Percentiles rank a stretch among this genome's conserved stretches.
Conservation (phyloP, 345 rosid species). For the Eucalyptus curtisii region DNA sequence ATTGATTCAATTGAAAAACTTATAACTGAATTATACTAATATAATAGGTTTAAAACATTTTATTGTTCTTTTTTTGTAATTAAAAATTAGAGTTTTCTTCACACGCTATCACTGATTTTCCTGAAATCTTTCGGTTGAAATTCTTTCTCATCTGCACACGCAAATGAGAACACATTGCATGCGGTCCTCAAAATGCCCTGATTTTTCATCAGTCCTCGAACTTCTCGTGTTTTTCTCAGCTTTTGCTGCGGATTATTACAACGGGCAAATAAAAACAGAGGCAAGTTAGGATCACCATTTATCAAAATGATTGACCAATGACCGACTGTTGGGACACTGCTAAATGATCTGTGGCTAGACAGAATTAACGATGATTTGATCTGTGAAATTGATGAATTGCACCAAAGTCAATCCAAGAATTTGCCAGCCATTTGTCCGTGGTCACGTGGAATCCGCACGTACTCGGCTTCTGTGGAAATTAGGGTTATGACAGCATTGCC, state of each 20-base stretch:
- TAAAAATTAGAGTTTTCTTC: no score
- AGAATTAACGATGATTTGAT: background rate
- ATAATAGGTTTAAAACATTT: no score
- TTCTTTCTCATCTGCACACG: background rate
- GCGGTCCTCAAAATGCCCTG: background rate
- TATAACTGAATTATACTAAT: no score
- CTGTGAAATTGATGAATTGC: background rate
- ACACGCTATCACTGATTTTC: no score
- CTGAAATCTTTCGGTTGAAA: background rate
- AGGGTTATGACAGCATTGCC: background rate
- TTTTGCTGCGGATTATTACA: background rate
- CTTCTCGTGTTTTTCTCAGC: background rate
- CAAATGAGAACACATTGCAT: background rate
- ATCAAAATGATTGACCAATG: background rate
- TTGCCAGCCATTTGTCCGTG: background rate
- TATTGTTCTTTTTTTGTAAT: no score
- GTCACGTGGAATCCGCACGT: background rate
- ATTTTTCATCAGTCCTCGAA: background rate
- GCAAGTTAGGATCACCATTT: background rate
- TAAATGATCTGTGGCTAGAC: background rate
- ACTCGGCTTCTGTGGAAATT: background rate
- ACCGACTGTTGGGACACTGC: background rate
- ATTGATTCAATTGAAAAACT: no score
- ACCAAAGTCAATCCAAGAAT: background rate
- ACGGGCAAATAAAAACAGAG: background rate